Base-by-base conservation (phyloP, 306 rosid species). In the Castanea sativa region DNA sequence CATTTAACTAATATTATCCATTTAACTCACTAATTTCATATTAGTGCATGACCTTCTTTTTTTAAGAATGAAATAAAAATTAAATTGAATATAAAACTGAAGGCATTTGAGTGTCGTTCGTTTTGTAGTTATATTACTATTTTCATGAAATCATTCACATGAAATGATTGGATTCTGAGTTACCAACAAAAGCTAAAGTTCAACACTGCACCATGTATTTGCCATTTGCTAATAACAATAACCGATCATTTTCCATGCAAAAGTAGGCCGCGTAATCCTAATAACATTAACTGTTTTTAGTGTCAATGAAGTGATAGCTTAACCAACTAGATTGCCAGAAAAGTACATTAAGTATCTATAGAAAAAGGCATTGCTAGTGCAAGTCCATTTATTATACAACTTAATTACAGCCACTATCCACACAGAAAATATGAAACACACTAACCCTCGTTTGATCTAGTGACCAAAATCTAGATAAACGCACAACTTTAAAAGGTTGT, bases 351-450 rank as follows among this genome's bases (percentile, higher is more conserved):
- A 61, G n/a, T 61, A 27, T 61, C 15, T 2, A 27, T 63, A 18
- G 11, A 76, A 43, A 20, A 8, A 74, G 80, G 80, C 68, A 68
- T 76, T 82, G 84, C 80, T 79, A 69, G 74, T 71, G 83, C 84
- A 86, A 83, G 73, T 80, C 80, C 85, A 33, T 55, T 55, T 83
- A 70, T 83, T 83, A 30, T 33, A 61, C 63, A 58, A 8, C 81
- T 71, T 51, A 77, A 75, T 69, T 71, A 81, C 77, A 71, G 43
- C 55, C 30, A 23, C 58, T 57, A 67, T 33, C n/a, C 19, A 70
- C 73, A 35, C 10, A 35, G 74, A 51, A 73, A 64, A 78, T 55
- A 73, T 69, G 56, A 69, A 69, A 78, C 75, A 78, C 35, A 71
- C 72, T 19, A 67, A 19, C 27, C 15, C 49, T 6, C 4, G 9